These are phyloP conservation scores for Codiaeum variegatum DNA, from an alignment of 441 rosid genomes.

Conservation along the genomic window DNA sequence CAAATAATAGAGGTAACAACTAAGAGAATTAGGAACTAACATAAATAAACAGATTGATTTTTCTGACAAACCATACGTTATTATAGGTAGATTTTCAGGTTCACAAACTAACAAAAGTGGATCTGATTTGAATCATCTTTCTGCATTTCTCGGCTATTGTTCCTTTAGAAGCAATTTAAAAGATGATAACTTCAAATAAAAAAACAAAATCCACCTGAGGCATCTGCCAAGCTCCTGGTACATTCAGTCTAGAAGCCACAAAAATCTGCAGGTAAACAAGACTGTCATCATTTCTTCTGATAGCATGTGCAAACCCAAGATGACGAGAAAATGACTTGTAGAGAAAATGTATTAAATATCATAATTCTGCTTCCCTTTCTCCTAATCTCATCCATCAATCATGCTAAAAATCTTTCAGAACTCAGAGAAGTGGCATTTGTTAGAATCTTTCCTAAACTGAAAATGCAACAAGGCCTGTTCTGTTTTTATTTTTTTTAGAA, in stretches of 20 bases:
- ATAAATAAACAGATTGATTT: neutral
- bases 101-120: neutral
- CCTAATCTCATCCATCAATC: neutral
- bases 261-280: conserved; percentile 54
- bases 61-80: neutral
- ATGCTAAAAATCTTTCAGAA: neutral
- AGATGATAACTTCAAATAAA: conserved; percentile 6
- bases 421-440: neutral
- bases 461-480: neutral
- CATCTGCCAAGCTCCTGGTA: conserved; percentile 99
- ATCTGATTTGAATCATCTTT: neutral
- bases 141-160: neutral
- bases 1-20: neutral
- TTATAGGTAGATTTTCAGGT: neutral
- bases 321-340: neutral
- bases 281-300: conserved; percentile 10
- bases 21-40: neutral
- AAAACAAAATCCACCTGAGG: conserved; percentile 61
- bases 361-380: neutral
- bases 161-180: neutral
- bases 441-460: neutral
- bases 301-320: neutral
- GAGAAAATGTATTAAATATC: neutral
- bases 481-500: too few relatives aligned
- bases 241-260: conserved; percentile 93